These are phyloP conservation scores for Stevia rebaudiana DNA, from an alignment of 140 eudicot genomes.

Conservation along the genomic window DNA sequence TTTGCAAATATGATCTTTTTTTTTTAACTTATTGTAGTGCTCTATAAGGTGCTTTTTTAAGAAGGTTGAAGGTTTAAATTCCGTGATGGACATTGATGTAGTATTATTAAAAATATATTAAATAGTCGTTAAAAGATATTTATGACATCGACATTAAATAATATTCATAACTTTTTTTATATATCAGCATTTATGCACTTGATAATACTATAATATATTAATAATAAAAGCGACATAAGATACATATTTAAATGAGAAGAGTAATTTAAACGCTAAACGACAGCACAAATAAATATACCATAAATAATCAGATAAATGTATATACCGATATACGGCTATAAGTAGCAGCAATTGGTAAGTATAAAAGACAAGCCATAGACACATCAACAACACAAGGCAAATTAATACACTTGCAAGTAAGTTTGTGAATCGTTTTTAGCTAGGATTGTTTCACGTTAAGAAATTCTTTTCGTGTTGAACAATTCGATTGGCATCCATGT, in stretches of 20 bases:
- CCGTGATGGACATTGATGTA: too few relatives aligned
- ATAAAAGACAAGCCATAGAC: neutral
- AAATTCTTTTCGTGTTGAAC: neutral
- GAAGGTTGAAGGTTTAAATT: too few relatives aligned
- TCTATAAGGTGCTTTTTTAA: too few relatives aligned
- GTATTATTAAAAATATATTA: too few relatives aligned
- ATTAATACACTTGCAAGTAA: neutral
- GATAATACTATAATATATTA: neutral
- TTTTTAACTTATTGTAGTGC: too few relatives aligned
- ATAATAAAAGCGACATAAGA: neutral
- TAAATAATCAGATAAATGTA: constrained; percentile 8
- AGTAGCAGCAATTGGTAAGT: neutral
- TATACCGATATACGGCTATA: neutral
- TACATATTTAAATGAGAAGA: too few relatives aligned
- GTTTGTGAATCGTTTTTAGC: neutral
- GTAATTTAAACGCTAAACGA: neutral
- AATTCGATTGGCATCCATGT: neutral
- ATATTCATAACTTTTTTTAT: neutral
- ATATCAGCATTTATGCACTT: neutral
- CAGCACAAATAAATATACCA: neutral
- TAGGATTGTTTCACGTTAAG: too few relatives aligned
- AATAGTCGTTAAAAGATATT: too few relatives aligned
- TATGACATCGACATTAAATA: neutral
- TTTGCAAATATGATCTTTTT: too few relatives aligned
- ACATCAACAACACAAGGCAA: neutral